These are phyloP conservation scores for Trichoderma sp. DNA, from an alignment of 2,329 filamentous ascomycete genomes.

Conservation along the genomic window DNA sequence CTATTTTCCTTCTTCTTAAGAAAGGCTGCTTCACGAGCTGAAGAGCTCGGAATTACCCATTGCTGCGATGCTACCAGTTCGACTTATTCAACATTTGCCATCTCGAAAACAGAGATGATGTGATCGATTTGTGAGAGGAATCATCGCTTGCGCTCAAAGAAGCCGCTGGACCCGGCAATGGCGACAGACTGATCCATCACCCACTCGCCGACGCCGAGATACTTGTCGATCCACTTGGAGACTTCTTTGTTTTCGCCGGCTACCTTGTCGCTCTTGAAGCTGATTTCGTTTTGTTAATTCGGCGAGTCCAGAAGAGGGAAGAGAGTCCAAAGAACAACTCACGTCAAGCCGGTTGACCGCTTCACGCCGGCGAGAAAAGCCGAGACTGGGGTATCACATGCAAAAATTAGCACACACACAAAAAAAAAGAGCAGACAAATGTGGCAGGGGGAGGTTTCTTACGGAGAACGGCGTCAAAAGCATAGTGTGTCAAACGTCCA, in stretches of 20 bases:
- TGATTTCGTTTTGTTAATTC: constrained; percentile 54
- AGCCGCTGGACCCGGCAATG: constrained; percentile 83
- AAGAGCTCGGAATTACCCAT: neutral
- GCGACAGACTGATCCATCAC: constrained; percentile 98
- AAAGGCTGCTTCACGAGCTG: neutral
- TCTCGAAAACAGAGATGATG: neutral
- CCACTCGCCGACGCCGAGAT: constrained; percentile 93
- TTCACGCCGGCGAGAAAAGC: constrained; percentile 96
- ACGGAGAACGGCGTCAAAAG: constrained; percentile 93
- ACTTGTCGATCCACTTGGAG: constrained; percentile 88
- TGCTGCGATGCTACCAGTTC: neutral
- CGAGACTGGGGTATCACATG: constrained; percentile 65
- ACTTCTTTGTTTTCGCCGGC: constrained; percentile 78
- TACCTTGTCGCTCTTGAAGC: constrained; percentile 85
- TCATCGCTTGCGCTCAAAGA: constrained; percentile 88
- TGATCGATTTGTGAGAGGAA: neutral
- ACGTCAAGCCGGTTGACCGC: constrained; percentile 97
- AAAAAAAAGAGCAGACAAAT: neutral
- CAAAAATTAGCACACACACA: constrained; percentile 12
- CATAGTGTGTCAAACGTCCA: constrained; percentile 90
- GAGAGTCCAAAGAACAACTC: constrained; percentile 53
- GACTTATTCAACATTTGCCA: neutral
- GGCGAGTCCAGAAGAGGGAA: neutral
- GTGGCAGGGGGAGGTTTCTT: constrained; percentile 45
- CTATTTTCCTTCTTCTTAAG: neutral